These are phyloP conservation scores for Penicillium sp. DNA, from an alignment of 2,329 filamentous ascomycete genomes.

Conservation along the genomic window DNA sequence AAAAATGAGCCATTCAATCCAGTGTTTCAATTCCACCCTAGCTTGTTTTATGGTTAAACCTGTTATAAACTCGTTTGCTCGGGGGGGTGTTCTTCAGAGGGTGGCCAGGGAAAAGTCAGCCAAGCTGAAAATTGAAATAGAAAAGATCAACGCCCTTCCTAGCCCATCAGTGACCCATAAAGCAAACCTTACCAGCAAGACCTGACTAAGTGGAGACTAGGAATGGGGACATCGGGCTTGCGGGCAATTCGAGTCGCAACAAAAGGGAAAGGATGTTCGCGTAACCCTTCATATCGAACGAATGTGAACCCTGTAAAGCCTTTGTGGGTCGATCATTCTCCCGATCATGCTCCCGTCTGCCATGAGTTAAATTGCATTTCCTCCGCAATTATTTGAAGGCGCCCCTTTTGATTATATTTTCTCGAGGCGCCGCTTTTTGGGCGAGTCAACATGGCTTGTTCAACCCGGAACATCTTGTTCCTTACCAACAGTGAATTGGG, in stretches of 20 bases:
- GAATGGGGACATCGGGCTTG: background rate
- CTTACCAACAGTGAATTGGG: constrained; percentile 53
- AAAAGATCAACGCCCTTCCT: background rate
- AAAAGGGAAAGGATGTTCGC: constrained; percentile 6
- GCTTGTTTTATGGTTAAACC: background rate
- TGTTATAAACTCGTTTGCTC: background rate
- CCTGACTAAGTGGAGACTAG: constrained; percentile 1
- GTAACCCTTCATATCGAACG: constrained; percentile 13
- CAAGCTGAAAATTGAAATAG: background rate
- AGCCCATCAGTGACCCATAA: background rate
- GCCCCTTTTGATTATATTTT: background rate
- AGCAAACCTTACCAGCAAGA: background rate
- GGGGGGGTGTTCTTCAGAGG: background rate
- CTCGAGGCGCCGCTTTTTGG: background rate
- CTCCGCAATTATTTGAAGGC: background rate
- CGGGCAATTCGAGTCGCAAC: background rate
- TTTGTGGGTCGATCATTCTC: constrained; percentile 5
- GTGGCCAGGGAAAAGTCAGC: background rate
- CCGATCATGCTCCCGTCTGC: background rate
- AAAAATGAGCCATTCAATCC: background rate
- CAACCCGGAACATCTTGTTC: constrained; percentile 41
- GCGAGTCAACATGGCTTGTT: constrained; percentile 17
- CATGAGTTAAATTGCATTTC: constrained; percentile 3
- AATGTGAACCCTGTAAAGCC: background rate
- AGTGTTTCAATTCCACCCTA: constrained; percentile 3